Percentiles rank a stretch among this genome's conserved stretches.
Conservation (phyloP, 352 stramenopile species). For the Phytophthora pseudosyringae region DNA sequence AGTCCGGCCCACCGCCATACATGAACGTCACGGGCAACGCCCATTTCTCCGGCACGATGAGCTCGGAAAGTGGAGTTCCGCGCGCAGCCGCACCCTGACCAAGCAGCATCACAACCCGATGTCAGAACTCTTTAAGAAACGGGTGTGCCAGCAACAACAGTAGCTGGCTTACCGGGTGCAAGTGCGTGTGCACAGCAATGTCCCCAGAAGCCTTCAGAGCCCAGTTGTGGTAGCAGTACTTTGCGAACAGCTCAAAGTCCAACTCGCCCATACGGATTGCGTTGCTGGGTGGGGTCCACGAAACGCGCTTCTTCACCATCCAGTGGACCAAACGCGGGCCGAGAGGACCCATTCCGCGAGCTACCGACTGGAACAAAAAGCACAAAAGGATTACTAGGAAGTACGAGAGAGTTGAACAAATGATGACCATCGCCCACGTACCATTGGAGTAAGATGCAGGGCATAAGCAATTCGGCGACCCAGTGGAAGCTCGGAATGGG, state of each 20-base stretch:
- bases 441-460: constrained; percentile 64
- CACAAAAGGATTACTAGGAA: not conserved
- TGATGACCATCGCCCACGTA: constrained; percentile 6
- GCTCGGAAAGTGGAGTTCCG: constrained; percentile 43
- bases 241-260: constrained; percentile 62
- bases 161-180: constrained; percentile 49
- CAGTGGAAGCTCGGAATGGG: constrained; percentile 43
- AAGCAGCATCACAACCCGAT: not conserved
- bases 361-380: constrained; percentile 33
- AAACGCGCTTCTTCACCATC: constrained; percentile 53
- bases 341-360: constrained; percentile 64
- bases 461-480: constrained; percentile 34
- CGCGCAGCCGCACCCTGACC: constrained; percentile 48
- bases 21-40: constrained; percentile 69
- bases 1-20: constrained; percentile 71
- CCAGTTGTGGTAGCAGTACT: constrained; percentile 84
- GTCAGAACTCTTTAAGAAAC: not conserved
- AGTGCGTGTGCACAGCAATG: constrained; percentile 69
- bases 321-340: constrained; percentile 53
- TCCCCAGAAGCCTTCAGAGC: constrained; percentile 68
- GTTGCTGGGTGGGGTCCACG: constrained; percentile 62
- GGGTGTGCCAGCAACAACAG: not conserved
- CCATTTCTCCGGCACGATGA: constrained; percentile 52
- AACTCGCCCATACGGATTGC: constrained; percentile 71
- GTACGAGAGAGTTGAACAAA: not conserved